Evolutionary conservation across 345 rosid species (phyloP).

Genomic region (Ailanthus altissimus): DNA sequence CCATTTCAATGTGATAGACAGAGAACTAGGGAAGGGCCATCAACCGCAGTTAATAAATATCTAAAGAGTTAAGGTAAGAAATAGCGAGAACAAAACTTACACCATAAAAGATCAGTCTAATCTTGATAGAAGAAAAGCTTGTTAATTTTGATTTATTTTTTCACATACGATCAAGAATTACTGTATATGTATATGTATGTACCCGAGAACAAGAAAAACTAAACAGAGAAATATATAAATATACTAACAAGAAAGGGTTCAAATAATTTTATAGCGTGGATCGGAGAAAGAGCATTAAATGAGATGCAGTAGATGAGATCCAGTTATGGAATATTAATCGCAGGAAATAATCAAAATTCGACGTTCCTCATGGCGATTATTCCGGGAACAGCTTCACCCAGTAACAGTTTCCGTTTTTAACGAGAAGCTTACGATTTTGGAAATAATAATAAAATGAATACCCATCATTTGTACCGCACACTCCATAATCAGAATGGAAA

Average conservation of each 20-base stretch:
- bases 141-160: too few relatives aligned
- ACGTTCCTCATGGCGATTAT: neutral
- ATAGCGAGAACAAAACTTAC: too few relatives aligned
- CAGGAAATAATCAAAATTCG: neutral
- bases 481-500: too few relatives aligned
- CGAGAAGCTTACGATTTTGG: neutral
- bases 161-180: too few relatives aligned
- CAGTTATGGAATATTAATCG: neutral
- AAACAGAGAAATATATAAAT: too few relatives aligned
- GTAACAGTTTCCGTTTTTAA: neutral
- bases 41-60: neutral
- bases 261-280: neutral
- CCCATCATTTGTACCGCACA: too few relatives aligned
- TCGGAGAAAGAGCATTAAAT: neutral
- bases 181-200: neutral
- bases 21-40: neutral
- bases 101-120: too few relatives aligned
- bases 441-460: neutral
- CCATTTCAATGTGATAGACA: too few relatives aligned
- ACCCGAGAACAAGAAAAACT: neutral
- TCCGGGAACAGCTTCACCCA: neutral
- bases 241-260: neutral
- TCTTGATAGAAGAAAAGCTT: too few relatives aligned
- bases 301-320: neutral
- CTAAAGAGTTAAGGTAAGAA: neutral